These are phyloP conservation scores for Epichloe glyceriae DNA, from an alignment of 2,329 filamentous ascomycete genomes.

Conservation along the genomic window DNA sequence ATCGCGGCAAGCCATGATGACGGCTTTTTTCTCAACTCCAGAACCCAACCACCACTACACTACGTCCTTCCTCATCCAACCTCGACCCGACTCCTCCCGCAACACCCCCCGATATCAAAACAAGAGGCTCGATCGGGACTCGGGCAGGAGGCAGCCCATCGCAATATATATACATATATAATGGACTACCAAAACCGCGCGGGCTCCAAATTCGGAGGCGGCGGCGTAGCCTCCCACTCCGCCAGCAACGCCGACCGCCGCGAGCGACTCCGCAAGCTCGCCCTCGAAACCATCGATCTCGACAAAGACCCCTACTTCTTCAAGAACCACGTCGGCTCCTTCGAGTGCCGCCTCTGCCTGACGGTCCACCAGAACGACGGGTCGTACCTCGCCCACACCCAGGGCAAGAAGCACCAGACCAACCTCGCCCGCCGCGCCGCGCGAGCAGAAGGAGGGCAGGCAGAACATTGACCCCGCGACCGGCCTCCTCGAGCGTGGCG, in stretches of 20 bases:
- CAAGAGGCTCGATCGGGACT: background rate
- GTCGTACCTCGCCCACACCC: conserved; percentile 95
- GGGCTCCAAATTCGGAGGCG: conserved; percentile 95
- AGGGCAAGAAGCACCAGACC: conserved; percentile 97
- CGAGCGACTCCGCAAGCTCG: conserved; percentile 93
- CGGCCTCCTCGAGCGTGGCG: conserved; percentile 59
- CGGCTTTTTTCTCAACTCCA: no score
- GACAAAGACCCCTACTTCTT: conserved; percentile 99
- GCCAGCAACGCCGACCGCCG: conserved; percentile 94
- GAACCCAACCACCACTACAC: no score
- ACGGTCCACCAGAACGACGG: conserved; percentile 99
- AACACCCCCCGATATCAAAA: background rate
- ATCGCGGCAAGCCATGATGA: no score
- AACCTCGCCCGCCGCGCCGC: conserved; percentile 92
- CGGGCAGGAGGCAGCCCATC: no score
- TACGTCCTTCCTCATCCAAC: no score
- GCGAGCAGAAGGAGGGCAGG: conserved; percentile 82
- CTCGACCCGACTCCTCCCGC: no score
- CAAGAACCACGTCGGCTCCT: conserved; percentile 97
- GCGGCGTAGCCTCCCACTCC: conserved; percentile 85
- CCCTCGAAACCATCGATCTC: conserved; percentile 95
- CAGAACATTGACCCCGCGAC: conserved; percentile 54
- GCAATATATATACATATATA: no score
- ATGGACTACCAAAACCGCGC: conserved; percentile 76
- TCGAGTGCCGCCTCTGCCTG: conserved; percentile 91